Evolutionary conservation across 1,284 basidiomycete species (phyloP), one percentile per base, ranked within the genome.

Genomic region (Ceratobasidium sp.): DNA sequence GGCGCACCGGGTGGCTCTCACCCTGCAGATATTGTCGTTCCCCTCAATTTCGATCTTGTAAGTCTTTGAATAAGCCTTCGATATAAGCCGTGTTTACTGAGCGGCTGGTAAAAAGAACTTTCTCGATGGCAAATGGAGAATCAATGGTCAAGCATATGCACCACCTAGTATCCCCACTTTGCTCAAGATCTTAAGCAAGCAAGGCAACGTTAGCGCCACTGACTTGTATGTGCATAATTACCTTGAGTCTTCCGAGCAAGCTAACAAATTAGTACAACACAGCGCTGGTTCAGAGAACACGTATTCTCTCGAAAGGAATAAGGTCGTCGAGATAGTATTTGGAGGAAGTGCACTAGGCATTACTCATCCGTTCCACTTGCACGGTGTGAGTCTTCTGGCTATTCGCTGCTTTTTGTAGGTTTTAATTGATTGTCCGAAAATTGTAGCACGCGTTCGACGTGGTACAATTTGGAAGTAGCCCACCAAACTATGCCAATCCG

Each of bases 401-500:
- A 18, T 55, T n/a, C 20, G 33, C 33, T 33, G 33, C 33, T 13
- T 40, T 42, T 44, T 18, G 9, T 61, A 9, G 13, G 7, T 5
- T 12, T 4, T 61, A 39, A 18, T 56, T 80, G n/a, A 56, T 73
- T 9, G 42, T 60, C 28, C 51, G 51, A 15, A 26, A 10, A 9
- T 53, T 42, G n/a, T 64, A 86, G 82, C 86, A 87, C 56, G 79
- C 77, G 15, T 85, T 87, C 64, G 82, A 84, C 72, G 86, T 87
- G 49, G 80, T 86, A 20, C 84, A 84, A 79, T 82, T 81, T 39
- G 83, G 83, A 12, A 83, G 82, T 23, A 81, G 77, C 64, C 51
- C 75, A 1, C 85, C 85, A 77, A 88, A 89, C 82, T 87, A 84
- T 80, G 72, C 78, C 12, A 86, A 88, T 76, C 87, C 88, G 2